These are phyloP conservation scores for Neospermospora avenae DNA, from an alignment of 2,329 filamentous ascomycete genomes.

Conservation along the genomic window DNA sequence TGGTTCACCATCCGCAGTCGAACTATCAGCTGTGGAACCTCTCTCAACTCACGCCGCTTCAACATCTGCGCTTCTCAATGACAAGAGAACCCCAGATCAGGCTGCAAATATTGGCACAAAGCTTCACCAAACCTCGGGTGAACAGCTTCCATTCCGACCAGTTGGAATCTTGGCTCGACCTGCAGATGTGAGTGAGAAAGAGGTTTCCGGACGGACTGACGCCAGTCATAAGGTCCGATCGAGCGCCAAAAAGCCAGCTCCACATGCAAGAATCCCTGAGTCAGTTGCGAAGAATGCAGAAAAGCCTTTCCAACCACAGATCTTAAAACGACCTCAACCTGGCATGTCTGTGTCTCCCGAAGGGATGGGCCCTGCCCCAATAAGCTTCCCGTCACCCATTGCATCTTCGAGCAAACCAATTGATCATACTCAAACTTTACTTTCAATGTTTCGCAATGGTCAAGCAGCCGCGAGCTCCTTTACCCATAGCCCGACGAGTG, in stretches of 20 bases:
- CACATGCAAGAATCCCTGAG: neutral
- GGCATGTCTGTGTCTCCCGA: conserved; percentile 27
- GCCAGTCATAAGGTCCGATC: conserved; percentile 2
- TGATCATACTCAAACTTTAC: conserved; percentile 46
- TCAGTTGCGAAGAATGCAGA: conserved; percentile 19
- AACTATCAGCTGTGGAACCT: conserved; percentile 34
- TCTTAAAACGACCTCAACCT: conserved; percentile 48
- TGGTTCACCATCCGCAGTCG: conserved; percentile 31
- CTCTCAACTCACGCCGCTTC: conserved; percentile 22
- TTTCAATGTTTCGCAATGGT: conserved; percentile 32
- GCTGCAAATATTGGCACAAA: conserved; percentile 16
- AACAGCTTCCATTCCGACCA: conserved; percentile 30
- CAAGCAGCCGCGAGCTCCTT: conserved; percentile 9
- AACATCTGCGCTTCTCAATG: conserved; percentile 21
- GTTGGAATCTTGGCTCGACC: conserved; percentile 31
- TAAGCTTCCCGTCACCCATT: conserved; percentile 9
- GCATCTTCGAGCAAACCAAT: conserved; percentile 39
- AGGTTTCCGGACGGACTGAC: conserved; percentile 6
- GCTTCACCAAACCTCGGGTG: conserved; percentile 27
- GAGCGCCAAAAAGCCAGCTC: conserved; percentile 11
- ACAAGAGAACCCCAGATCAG: conserved; percentile 23
- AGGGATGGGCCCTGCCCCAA: conserved; percentile 15
- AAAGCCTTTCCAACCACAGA: conserved; percentile 51
- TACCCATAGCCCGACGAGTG: conserved; percentile 8
- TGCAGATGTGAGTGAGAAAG: conserved; percentile 18